Conservation (phyloP, 2,329 filamentous ascomycete genomes). For the Calonectria hawksworthii region DNA sequence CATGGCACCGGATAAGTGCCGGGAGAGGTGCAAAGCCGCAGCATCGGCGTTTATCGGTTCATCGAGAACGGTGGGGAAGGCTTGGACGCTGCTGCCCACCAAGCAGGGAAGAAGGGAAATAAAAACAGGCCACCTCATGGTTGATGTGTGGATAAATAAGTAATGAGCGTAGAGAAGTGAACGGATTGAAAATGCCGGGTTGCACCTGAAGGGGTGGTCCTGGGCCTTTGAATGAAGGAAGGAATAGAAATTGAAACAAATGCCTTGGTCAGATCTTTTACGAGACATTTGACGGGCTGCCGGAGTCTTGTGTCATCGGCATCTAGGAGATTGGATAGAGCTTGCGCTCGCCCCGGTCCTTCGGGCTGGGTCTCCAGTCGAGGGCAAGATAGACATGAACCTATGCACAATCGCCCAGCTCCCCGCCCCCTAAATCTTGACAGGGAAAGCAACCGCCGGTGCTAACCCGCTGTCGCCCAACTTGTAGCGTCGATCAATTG, state of each 20-base stretch:
- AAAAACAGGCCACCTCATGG: constrained; percentile 20
- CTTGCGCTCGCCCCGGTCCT: not conserved
- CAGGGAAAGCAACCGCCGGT: not conserved
- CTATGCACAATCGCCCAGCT: not conserved
- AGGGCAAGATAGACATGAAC: not conserved
- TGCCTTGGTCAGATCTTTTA: not conserved
- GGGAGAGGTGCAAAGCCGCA: constrained; percentile 3
- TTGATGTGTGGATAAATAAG: not conserved
- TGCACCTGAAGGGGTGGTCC: not conserved
- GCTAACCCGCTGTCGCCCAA: not conserved
- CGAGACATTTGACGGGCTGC: not conserved
- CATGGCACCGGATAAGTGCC: not conserved
- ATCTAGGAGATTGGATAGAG: constrained; percentile 1
- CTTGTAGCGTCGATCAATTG: not conserved
- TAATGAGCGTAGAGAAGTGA: not conserved
- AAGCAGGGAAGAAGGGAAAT: constrained; percentile 5
- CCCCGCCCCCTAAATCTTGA: not conserved
- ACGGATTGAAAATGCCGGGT: not conserved
- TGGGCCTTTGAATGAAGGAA: not conserved
- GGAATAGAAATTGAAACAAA: constrained; percentile 19
- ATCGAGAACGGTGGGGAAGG: constrained; percentile 10
- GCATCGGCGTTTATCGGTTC: not conserved
- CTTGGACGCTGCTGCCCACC: not conserved
- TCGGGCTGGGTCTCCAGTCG: not conserved
- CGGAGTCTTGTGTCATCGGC: not conserved